A percentile compares a stretch with the other conserved stretches of the same genome.
Evolutionary conservation across 108 stramenopile genomes (phyloP).

Genomic region (Nannochloropsis granulata): DNA sequence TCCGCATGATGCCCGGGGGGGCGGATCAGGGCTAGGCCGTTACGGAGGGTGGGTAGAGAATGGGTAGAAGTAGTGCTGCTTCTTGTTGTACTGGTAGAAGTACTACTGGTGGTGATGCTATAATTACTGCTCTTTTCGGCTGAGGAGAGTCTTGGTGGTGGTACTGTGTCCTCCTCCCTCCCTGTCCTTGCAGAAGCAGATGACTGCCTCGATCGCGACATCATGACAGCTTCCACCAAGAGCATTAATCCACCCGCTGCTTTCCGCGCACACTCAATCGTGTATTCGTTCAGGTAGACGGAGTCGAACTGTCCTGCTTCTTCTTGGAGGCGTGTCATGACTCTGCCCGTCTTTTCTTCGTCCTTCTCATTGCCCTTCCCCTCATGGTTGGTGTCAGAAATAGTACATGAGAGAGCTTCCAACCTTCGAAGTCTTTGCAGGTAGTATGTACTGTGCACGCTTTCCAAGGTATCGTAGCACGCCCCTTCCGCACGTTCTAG

Average conservation of each 20-base stretch:
- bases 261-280: background rate
- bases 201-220: background rate
- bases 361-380: background rate
- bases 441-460: background rate
- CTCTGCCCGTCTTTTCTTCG: background rate
- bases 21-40: constrained; percentile 3
- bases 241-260: constrained; percentile 5
- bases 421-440: background rate
- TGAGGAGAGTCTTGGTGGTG: too few relatives aligned
- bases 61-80: background rate
- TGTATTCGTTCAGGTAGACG: constrained; percentile 12
- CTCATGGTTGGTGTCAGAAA: background rate
- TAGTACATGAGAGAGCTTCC: background rate
- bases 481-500: background rate
- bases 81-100: background rate
- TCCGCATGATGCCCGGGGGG: constrained; percentile 31
- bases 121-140: background rate
- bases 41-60: background rate
- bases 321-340: background rate
- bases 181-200: too few relatives aligned
- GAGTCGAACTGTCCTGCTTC: constrained; percentile 3
- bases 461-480: background rate
- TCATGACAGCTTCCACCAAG: background rate
- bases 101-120: background rate
- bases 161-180: too few relatives aligned